phyloP scores from a whole-genome alignment of 768 basidiomycete genomes.

The Lanmaoa pseudosensibilis region DNA sequence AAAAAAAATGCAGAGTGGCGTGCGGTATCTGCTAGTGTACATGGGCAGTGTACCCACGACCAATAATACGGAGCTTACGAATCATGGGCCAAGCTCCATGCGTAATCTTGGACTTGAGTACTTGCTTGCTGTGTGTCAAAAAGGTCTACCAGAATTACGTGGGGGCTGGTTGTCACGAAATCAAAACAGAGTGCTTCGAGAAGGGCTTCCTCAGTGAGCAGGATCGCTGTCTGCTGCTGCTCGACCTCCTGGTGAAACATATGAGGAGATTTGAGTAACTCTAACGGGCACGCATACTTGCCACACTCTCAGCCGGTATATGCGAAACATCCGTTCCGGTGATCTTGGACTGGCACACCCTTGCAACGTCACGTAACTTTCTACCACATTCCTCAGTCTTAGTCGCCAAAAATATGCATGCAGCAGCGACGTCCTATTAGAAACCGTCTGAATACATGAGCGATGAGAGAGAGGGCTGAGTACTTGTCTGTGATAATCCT shows the following conservation, averaged over 20 bases:
- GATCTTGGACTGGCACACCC: constrained; percentile 70
- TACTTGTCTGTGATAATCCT: constrained; percentile 78
- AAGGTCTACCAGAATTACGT: constrained; percentile 71
- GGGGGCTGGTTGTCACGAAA: constrained; percentile 75
- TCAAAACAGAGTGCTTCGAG: constrained; percentile 86
- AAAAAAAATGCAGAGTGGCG: constrained; percentile 73
- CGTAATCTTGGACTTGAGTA: constrained; percentile 60
- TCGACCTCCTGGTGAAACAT: constrained; percentile 65
- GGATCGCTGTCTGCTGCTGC: constrained; percentile 63
- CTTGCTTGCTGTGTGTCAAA: constrained; percentile 57
- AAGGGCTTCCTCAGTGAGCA: constrained; percentile 74
- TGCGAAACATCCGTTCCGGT: constrained; percentile 52
- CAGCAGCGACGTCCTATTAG: constrained; percentile 74
- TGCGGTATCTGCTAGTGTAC: constrained; percentile 59
- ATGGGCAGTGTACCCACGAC: constrained; percentile 6
- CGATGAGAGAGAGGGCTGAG: constrained; percentile 4
- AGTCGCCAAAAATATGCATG: constrained; percentile 87
- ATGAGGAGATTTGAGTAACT: background rate
- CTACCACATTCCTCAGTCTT: constrained; percentile 89
- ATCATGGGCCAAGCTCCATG: constrained; percentile 87
- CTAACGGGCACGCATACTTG: constrained; percentile 32
- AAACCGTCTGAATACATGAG: constrained; percentile 9
- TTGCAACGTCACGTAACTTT: constrained; percentile 82
- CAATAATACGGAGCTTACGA: constrained; percentile 51
- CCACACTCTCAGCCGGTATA: constrained; percentile 65